Conservation (phyloP, 78 protist species). For the Dictyostelium brefeldianum region DNA sequence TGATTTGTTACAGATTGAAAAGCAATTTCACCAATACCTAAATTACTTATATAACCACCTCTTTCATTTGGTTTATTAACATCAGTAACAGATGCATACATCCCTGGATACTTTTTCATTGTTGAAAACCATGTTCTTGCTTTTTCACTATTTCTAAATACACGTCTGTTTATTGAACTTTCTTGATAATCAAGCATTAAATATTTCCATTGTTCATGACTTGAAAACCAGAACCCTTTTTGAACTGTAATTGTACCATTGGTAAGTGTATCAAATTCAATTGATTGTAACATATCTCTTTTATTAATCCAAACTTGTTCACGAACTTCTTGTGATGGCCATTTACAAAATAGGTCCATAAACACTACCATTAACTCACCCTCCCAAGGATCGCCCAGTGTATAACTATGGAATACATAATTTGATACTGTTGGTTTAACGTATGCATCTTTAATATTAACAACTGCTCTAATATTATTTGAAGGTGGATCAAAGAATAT, state of each 20-base stretch:
- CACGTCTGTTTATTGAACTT: slow-evolving; percentile 31
- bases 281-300: slow-evolving; percentile 24
- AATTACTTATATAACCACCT: slow-evolving; percentile 26
- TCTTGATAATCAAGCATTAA: slow-evolving; percentile 58
- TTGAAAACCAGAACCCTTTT: slow-evolving; percentile 81
- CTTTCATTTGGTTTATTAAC: background rate
- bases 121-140: slow-evolving; percentile 78
- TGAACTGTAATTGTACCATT: slow-evolving; percentile 57
- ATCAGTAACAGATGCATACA: slow-evolving; percentile 66
- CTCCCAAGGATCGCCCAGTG: slow-evolving; percentile 79
- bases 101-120: slow-evolving; percentile 60
- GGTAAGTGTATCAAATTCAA: slow-evolving; percentile 25
- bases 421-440: slow-evolving; percentile 59
- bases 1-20: slow-evolving; percentile 37
- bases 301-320: slow-evolving; percentile 81
- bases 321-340: slow-evolving; percentile 33
- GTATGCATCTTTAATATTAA: slow-evolving; percentile 17
- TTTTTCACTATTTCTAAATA: slow-evolving; percentile 69
- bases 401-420: slow-evolving; percentile 7
- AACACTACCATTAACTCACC: slow-evolving; percentile 75
- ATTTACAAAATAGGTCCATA: slow-evolving; percentile 75
- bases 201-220: slow-evolving; percentile 85
- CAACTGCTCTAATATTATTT: slow-evolving; percentile 48
- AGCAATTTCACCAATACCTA: slow-evolving; percentile 65
- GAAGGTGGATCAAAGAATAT: slow-evolving; percentile 31